Conservation (phyloP, 495 filamentous ascomycete species). For the Glutinoglossum americanum region DNA sequence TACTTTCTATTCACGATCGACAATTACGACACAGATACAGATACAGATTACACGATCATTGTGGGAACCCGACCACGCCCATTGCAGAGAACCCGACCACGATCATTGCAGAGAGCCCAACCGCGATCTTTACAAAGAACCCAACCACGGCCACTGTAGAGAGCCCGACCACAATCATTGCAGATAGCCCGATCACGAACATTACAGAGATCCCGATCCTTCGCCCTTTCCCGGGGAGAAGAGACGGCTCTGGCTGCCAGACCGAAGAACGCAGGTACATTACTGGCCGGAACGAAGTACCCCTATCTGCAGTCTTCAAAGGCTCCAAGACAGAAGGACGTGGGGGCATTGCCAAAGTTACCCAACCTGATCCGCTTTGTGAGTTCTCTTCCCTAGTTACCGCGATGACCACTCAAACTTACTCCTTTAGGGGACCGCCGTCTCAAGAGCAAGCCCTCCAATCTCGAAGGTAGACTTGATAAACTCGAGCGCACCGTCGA, state of each 20-base stretch:
- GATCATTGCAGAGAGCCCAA: too few species aligned
- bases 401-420: background rate
- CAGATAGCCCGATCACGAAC: background rate
- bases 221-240: background rate
- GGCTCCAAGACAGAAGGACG: background rate
- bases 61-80: too few species aligned
- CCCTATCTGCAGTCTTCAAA: background rate
- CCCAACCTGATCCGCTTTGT: background rate
- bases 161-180: too few species aligned
- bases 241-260: background rate
- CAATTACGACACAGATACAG: background rate
- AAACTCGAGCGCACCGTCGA: too few species aligned
- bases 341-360: background rate
- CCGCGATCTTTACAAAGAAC: too few species aligned
- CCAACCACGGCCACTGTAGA: too few species aligned
- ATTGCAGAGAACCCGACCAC: too few species aligned
- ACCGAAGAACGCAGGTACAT: background rate
- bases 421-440: background rate
- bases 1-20: background rate
- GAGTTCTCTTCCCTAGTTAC: background rate
- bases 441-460: background rate
- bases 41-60: background rate
- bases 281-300: background rate
- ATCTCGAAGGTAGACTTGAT: too few species aligned
- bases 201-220: background rate